These are phyloP conservation scores for Purpureocillium lavendulum DNA, from an alignment of 2,329 filamentous ascomycete genomes.

Conservation along the genomic window DNA sequence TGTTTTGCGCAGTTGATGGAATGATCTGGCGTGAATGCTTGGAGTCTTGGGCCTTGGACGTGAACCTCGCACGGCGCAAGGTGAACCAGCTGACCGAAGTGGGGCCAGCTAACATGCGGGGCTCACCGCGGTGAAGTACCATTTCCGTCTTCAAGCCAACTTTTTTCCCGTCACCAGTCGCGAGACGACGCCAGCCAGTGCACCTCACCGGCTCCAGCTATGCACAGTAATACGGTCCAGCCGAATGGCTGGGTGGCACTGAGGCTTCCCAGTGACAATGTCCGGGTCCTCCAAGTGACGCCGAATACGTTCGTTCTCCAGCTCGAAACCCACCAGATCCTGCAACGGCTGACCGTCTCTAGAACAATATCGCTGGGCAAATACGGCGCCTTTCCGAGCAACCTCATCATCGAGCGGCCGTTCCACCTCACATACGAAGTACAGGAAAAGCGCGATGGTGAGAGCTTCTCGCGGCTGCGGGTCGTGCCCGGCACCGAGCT, in stretches of 20 bases:
- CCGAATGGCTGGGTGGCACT: constrained; percentile 54
- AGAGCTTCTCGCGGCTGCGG: constrained; percentile 61
- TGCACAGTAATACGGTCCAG: constrained; percentile 28
- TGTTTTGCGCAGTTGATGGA: no score
- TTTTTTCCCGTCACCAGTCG: constrained; percentile 6
- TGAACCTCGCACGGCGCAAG: no score
- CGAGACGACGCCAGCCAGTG: background rate
- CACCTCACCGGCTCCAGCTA: constrained; percentile 4
- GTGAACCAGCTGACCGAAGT: no score
- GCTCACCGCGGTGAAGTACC: constrained; percentile 23
- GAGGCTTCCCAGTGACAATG: constrained; percentile 49
- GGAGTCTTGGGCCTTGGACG: no score
- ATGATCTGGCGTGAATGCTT: no score
- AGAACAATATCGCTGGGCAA: constrained; percentile 86
- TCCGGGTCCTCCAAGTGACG: constrained; percentile 47
- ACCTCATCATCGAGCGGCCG: constrained; percentile 83
- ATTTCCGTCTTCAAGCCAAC: background rate
- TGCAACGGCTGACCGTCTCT: constrained; percentile 16
- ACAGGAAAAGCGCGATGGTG: constrained; percentile 58
- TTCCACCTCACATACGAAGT: constrained; percentile 90
- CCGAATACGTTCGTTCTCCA: constrained; percentile 47
- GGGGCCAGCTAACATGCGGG: constrained; percentile 11
- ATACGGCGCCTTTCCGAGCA: constrained; percentile 84
- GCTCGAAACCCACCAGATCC: background rate
- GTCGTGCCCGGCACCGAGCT: constrained; percentile 75